These are phyloP conservation scores for Colletotrichum siamense DNA, from an alignment of 2,329 filamentous ascomycete genomes.

Conservation along the genomic window DNA sequence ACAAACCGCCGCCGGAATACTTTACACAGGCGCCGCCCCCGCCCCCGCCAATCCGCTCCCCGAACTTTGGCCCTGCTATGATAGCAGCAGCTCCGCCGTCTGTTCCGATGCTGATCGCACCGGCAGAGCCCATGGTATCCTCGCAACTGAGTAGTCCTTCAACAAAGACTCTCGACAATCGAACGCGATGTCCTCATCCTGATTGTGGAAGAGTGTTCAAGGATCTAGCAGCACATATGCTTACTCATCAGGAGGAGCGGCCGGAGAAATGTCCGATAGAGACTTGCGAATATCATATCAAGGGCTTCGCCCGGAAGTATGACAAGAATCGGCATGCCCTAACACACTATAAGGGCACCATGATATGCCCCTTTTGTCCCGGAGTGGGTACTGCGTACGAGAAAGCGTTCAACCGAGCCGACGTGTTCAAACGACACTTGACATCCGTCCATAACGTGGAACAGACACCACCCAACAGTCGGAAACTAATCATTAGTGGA, in stretches of 20 bases:
- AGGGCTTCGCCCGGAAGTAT: slow-evolving; percentile 95
- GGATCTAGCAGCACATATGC: slow-evolving; percentile 84
- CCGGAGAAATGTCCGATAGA: slow-evolving; percentile 96
- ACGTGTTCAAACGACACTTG: slow-evolving; percentile 96
- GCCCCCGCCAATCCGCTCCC: slow-evolving; percentile 6
- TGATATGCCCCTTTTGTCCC: slow-evolving; percentile 97
- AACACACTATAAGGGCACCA: slow-evolving; percentile 97
- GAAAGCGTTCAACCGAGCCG: slow-evolving; percentile 94
- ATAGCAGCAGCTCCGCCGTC: slow-evolving; percentile 6
- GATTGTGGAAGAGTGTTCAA: slow-evolving; percentile 67
- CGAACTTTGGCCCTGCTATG: not conserved
- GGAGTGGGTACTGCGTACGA: slow-evolving; percentile 86
- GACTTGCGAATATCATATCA: slow-evolving; percentile 91
- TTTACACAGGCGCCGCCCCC: slow-evolving; percentile 8
- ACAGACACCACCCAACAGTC: slow-evolving; percentile 89
- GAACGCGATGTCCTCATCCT: slow-evolving; percentile 59
- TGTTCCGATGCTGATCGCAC: not conserved
- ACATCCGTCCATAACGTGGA: slow-evolving; percentile 94
- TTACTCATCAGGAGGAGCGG: slow-evolving; percentile 91
- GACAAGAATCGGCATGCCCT: slow-evolving; percentile 97
- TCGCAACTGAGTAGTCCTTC: slow-evolving; percentile 30
- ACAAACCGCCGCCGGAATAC: slow-evolving; percentile 17
- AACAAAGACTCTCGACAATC: slow-evolving; percentile 41
- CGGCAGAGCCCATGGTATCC: not conserved
- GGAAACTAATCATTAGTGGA: slow-evolving; percentile 66